These are phyloP conservation scores for Coniochaeta prunicola DNA, from an alignment of 2,329 filamentous ascomycete genomes.

Conservation along the genomic window DNA sequence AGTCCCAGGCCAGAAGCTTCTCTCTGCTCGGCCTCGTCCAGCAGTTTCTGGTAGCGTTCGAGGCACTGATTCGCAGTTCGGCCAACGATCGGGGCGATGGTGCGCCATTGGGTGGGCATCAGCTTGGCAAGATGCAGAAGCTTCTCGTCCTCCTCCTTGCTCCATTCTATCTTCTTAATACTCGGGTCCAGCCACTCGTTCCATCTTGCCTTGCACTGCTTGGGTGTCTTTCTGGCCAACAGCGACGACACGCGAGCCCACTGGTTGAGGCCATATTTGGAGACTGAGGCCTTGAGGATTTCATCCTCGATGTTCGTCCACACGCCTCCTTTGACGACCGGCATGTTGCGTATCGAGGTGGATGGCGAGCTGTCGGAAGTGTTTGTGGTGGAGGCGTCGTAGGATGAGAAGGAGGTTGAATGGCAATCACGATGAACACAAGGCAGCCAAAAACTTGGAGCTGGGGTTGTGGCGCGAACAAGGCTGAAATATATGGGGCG, in stretches of 20 bases:
- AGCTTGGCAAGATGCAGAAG: slow-evolving; percentile 92
- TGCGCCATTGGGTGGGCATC: slow-evolving; percentile 99
- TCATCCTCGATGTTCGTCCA: slow-evolving; percentile 84
- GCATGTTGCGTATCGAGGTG: slow-evolving; percentile 39
- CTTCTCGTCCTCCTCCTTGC: slow-evolving; percentile 97
- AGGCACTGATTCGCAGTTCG: slow-evolving; percentile 95
- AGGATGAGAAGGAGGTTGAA: background rate
- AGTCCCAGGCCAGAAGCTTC: slow-evolving; percentile 77
- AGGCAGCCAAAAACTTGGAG: background rate
- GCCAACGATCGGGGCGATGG: slow-evolving; percentile 93
- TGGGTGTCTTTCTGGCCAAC: slow-evolving; percentile 92
- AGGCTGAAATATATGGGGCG: background rate
- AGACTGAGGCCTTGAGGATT: slow-evolving; percentile 91
- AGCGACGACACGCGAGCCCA: slow-evolving; percentile 98
- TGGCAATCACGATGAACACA: background rate
- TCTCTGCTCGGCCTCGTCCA: slow-evolving; percentile 89
- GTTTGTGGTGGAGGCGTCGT: background rate
- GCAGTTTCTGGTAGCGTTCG: slow-evolving; percentile 90
- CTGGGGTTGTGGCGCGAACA: background rate
- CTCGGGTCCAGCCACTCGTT: slow-evolving; percentile 96
- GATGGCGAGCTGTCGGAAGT: background rate
- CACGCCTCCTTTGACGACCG: slow-evolving; percentile 67
- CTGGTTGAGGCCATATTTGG: slow-evolving; percentile 92
- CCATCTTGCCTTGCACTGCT: slow-evolving; percentile 99
- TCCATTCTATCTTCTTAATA: slow-evolving; percentile 99